Percentiles rank a stretch among this genome's conserved stretches.
phyloP scores from a whole-genome alignment of 2,329 filamentous ascomycete genomes.

The Arthrinium phaeospermum region DNA sequence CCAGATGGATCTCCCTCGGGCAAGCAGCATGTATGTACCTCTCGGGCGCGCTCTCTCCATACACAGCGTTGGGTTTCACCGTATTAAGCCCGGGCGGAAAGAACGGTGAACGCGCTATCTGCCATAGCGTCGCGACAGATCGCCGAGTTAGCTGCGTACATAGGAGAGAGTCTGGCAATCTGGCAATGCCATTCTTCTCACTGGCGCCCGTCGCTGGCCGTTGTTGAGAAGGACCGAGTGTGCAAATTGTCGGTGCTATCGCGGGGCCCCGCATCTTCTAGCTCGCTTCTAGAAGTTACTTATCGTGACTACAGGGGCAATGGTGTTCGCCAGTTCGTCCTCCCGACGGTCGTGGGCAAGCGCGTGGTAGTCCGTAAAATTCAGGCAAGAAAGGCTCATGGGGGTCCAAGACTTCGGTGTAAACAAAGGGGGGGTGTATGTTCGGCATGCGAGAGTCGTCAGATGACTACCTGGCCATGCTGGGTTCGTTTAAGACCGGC shows the following conservation, averaged over 20 bases:
- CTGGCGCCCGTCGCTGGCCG: not conserved
- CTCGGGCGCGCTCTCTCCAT: not conserved
- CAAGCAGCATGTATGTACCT: not conserved
- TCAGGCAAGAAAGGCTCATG: not conserved
- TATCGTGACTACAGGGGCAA: not conserved
- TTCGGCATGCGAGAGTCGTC: not conserved
- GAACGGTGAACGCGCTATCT: not conserved
- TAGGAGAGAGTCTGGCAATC: not conserved
- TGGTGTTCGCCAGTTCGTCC: not conserved
- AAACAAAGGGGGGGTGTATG: not conserved
- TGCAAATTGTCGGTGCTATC: not conserved
- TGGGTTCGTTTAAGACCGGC: not conserved
- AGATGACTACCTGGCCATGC: not conserved
- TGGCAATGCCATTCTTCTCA: not conserved
- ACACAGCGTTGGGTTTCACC: not conserved
- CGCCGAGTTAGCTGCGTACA: not conserved
- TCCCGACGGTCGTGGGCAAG: not conserved
- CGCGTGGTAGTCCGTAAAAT: not conserved
- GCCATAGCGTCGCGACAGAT: not conserved
- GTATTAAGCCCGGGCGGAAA: conserved; percentile 6
- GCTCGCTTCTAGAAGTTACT: conserved; percentile 9
- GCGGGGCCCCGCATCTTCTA: conserved; percentile 19
- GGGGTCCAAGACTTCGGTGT: not conserved
- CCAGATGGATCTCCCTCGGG: not conserved
- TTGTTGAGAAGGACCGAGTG: not conserved